These are phyloP conservation scores for Apiospora rasikravindrae DNA, from an alignment of 2,329 filamentous ascomycete genomes.

Conservation along the genomic window DNA sequence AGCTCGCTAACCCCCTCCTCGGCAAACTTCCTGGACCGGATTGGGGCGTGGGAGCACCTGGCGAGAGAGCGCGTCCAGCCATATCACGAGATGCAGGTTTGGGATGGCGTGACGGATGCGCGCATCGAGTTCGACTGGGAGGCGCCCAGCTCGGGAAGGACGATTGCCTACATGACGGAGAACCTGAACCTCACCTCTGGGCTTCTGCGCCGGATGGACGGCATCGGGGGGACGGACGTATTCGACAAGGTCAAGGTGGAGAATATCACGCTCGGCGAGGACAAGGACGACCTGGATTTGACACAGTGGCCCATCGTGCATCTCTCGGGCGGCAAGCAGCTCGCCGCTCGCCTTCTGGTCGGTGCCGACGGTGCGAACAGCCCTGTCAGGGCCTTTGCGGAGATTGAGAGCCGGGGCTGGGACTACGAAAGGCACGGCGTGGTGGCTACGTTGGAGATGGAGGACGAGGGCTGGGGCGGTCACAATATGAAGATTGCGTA, in stretches of 20 bases:
- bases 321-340: slow-evolving; percentile 67
- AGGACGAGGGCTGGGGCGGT: slow-evolving; percentile 61
- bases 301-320: slow-evolving; percentile 86
- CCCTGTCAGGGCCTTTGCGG: slow-evolving; percentile 87
- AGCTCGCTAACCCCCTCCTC: slow-evolving; percentile 92
- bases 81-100: slow-evolving; percentile 97
- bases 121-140: slow-evolving; percentile 87
- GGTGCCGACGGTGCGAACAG: slow-evolving; percentile 96
- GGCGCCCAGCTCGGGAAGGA: slow-evolving; percentile 50
- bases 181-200: slow-evolving; percentile 87
- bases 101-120: slow-evolving; percentile 90
- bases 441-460: slow-evolving; percentile 83
- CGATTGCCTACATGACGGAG: slow-evolving; percentile 96
- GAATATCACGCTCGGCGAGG: slow-evolving; percentile 76
- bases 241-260: slow-evolving; percentile 81
- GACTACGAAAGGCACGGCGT: slow-evolving; percentile 91
- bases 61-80: slow-evolving; percentile 76
- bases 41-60: slow-evolving; percentile 85
- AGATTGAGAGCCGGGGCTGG: slow-evolving; percentile 86
- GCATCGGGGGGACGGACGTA: slow-evolving; percentile 71
- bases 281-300: slow-evolving; percentile 74
- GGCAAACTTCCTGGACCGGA: slow-evolving; percentile 78
- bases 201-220: slow-evolving; percentile 72
- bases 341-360: slow-evolving; percentile 84
- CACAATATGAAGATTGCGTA: slow-evolving; percentile 77